Evolutionary conservation across 805 yeast species (phyloP).

Genomic region (Lipomyces chichibuensis): DNA sequence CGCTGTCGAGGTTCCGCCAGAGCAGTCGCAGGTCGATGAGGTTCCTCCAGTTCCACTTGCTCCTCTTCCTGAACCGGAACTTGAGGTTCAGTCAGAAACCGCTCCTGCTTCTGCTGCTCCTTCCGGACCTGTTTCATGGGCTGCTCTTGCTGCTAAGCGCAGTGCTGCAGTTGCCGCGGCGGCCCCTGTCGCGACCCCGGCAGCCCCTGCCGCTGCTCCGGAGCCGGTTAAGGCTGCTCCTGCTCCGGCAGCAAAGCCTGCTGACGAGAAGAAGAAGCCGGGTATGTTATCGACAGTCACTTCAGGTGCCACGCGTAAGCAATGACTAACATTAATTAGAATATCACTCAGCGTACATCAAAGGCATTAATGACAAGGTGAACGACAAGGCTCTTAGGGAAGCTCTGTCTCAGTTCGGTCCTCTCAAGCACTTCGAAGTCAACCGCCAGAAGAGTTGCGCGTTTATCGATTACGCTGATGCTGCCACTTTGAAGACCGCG

Average conservation of each 20-base stretch:
- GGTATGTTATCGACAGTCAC: slow-evolving; percentile 4
- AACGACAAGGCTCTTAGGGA: slow-evolving; percentile 39
- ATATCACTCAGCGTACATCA: slow-evolving; percentile 46
- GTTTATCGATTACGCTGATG: slow-evolving; percentile 46
- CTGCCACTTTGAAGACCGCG: slow-evolving; percentile 41
- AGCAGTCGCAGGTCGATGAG: slow-evolving; percentile 29
- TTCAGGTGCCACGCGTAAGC: background rate
- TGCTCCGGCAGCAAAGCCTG: slow-evolving; percentile 25
- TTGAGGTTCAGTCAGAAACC: slow-evolving; percentile 9
- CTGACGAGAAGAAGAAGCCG: slow-evolving; percentile 3
- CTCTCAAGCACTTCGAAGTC: slow-evolving; percentile 44
- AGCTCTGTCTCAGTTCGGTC: slow-evolving; percentile 43
- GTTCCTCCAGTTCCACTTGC: slow-evolving; percentile 26
- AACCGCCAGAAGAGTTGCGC: slow-evolving; percentile 43
- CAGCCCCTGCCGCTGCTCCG: slow-evolving; percentile 25
- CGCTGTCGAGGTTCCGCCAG: slow-evolving; percentile 22
- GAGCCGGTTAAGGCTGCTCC: slow-evolving; percentile 36
- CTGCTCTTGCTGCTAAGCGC: slow-evolving; percentile 38
- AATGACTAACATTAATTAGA: slow-evolving; percentile 22
- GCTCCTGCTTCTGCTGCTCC: slow-evolving; percentile 29
- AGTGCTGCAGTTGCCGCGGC: slow-evolving; percentile 33
- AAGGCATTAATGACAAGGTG: slow-evolving; percentile 41
- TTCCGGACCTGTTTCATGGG: slow-evolving; percentile 40
- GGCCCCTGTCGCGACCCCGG: slow-evolving; percentile 27
- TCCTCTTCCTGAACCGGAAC: slow-evolving; percentile 14